Percentiles rank a stretch among this genome's conserved stretches.
Evolutionary conservation across 208 protist genomes (phyloP).

Genomic region (Trypanosoma vivax): DNA sequence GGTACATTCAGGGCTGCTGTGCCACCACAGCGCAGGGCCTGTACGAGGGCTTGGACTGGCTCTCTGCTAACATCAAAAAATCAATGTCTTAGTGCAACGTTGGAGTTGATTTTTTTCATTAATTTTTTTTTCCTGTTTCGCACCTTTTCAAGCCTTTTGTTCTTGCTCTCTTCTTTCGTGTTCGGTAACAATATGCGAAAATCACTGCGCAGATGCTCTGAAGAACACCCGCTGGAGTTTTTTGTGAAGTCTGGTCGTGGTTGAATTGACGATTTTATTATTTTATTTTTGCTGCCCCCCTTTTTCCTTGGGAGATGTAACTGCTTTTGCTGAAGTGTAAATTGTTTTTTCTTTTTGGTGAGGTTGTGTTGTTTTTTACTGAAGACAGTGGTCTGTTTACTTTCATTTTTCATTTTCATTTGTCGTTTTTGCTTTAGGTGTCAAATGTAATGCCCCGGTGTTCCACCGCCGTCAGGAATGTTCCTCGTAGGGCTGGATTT

Average conservation of each 20-base stretch:
- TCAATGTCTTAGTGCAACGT: slow-evolving; percentile 35
- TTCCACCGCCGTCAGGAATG: not conserved
- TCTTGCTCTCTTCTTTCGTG: too few relatives aligned
- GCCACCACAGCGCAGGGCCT: slow-evolving; percentile 89
- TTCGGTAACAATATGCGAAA: too few relatives aligned
- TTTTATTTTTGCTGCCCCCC: not conserved
- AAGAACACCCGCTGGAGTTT: too few relatives aligned
- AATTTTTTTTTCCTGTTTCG: slow-evolving; percentile 4
- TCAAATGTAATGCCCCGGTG: slow-evolving; percentile 7
- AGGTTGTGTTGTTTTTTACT: slow-evolving; percentile 9
- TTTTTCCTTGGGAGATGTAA: not conserved
- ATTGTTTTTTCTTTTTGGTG: slow-evolving; percentile 1
- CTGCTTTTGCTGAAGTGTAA: not conserved
- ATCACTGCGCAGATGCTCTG: too few relatives aligned
- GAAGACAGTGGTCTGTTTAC: not conserved
- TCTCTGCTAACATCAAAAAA: slow-evolving; percentile 84
- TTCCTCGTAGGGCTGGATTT: too few relatives aligned
- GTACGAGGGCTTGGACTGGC: slow-evolving; percentile 91
- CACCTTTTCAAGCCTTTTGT: not conserved
- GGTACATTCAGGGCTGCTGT: slow-evolving; percentile 92
- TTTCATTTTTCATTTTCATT: not conserved
- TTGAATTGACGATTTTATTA: not conserved
- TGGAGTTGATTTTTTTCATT: not conserved
- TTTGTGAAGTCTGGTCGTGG: not conserved
- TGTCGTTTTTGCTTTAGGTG: not conserved